phyloP scores from a whole-genome alignment of 257 asterid genomes.

The Solanum appendiculatum region DNA sequence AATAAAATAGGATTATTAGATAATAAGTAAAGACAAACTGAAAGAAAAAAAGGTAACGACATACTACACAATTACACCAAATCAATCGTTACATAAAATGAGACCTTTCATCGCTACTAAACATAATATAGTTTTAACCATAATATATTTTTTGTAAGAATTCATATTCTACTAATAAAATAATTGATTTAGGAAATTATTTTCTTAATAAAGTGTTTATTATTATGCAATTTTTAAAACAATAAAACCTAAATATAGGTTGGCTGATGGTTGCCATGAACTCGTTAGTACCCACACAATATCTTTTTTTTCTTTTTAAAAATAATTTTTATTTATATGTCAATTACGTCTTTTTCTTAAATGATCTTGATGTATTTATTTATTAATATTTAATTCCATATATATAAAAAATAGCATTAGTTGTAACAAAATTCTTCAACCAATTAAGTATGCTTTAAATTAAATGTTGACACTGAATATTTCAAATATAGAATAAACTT shows the following conservation, averaged over 20 bases:
- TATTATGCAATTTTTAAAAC: background rate
- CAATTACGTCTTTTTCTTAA: background rate
- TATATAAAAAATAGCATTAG: background rate
- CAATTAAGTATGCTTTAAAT: background rate
- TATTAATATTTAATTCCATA: background rate
- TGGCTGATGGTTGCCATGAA: background rate
- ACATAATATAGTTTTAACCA: background rate
- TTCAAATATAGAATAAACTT: background rate
- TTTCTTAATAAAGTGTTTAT: background rate
- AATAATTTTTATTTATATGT: background rate
- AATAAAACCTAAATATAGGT: background rate
- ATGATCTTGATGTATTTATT: background rate
- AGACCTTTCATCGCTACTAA: no score
- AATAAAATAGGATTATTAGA: no score
- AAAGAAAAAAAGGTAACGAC: no score
- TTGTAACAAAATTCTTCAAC: background rate
- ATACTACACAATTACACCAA: accelerated
- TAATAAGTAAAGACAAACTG: no score
- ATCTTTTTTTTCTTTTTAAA: background rate
- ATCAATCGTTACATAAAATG: no score
- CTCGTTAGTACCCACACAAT: background rate
- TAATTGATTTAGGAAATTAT: background rate
- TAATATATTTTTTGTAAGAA: background rate
- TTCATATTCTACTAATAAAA: background rate
- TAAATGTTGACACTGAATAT: background rate